Conservation (phyloP, 2,329 filamentous ascomycete genomes). For the Alternaria infectoria region DNA sequence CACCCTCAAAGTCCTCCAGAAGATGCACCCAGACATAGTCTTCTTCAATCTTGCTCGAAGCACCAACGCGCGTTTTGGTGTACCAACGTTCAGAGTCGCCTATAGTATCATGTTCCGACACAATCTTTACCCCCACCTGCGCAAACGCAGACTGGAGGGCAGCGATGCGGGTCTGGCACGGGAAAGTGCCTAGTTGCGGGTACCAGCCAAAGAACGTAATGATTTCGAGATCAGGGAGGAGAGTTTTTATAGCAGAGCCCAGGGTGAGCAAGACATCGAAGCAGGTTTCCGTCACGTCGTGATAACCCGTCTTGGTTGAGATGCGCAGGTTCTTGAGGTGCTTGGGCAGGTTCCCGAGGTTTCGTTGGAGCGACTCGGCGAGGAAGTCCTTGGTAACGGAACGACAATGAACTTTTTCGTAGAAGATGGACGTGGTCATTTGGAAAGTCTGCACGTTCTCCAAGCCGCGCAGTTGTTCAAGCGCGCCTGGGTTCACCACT, state of each 20-base stretch:
- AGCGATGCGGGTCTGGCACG: conserved; percentile 1
- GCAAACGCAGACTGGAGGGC: background rate
- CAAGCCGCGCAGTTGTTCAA: background rate
- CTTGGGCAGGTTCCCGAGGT: conserved; percentile 3
- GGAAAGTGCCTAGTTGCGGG: conserved; percentile 2
- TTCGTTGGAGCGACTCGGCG: background rate
- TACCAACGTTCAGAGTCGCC: background rate
- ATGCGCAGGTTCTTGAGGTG: conserved; percentile 1
- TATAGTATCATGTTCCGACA: background rate
- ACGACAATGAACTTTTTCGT: background rate
- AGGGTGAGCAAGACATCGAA: background rate
- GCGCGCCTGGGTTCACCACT: background rate
- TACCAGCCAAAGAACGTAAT: conserved; percentile 4
- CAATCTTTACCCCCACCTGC: background rate
- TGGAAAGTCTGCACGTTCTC: background rate
- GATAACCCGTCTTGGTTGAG: background rate
- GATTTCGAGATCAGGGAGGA: background rate
- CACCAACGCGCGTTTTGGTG: background rate
- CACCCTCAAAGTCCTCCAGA: background rate
- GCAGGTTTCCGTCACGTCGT: background rate
- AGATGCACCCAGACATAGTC: conserved; percentile 5
- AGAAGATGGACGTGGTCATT: background rate
- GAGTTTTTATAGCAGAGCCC: background rate
- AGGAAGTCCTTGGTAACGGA: background rate
- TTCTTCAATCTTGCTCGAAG: background rate